Percentiles rank a stretch among this genome's conserved stretches.
These are phyloP conservation scores for Thermomucor indicae-seudaticae DNA, from an alignment of 371 early-diverging fungal genomes.

Conservation along the genomic window DNA sequence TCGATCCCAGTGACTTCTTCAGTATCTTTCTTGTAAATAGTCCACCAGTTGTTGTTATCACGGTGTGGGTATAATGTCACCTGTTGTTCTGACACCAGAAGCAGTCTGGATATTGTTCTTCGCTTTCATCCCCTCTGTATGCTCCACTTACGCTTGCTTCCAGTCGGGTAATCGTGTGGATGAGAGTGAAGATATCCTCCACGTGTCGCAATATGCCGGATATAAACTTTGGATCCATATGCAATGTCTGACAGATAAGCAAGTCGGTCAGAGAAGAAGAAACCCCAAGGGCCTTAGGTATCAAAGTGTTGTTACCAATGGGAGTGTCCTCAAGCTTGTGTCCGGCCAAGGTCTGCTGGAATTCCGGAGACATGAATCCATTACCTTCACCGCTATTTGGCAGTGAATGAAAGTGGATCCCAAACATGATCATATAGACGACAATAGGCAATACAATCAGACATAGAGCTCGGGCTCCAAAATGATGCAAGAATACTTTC, in stretches of 20 bases:
- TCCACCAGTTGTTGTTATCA: conserved; percentile 90
- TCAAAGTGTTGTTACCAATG: conserved; percentile 28
- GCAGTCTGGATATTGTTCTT: no score
- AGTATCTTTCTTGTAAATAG: conserved; percentile 55
- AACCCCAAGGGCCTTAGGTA: no score
- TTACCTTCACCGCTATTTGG: conserved; percentile 91
- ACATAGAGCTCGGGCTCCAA: conserved; percentile 67
- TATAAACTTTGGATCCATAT: conserved; percentile 75
- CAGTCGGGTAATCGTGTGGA: conserved; percentile 76
- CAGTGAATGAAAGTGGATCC: conserved; percentile 84
- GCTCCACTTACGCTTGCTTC: conserved; percentile 65
- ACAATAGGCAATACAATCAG: conserved; percentile 83
- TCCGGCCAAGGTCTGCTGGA: conserved; percentile 86
- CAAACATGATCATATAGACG: conserved; percentile 86
- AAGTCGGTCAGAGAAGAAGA: no score
- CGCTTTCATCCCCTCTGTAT: neutral
- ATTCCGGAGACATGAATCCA: conserved; percentile 89
- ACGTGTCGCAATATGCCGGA: conserved; percentile 74
- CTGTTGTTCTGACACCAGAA: conserved; percentile 96
- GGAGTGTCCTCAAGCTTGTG: conserved; percentile 61
- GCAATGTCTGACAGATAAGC: conserved; percentile 57
- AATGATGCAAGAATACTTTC: conserved; percentile 68
- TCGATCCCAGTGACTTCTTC: conserved; percentile 31
- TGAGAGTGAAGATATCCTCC: conserved; percentile 93
- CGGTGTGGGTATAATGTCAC: conserved; percentile 90